Conservation (phyloP, 768 basidiomycete genomes). For the Trametes villosa region DNA sequence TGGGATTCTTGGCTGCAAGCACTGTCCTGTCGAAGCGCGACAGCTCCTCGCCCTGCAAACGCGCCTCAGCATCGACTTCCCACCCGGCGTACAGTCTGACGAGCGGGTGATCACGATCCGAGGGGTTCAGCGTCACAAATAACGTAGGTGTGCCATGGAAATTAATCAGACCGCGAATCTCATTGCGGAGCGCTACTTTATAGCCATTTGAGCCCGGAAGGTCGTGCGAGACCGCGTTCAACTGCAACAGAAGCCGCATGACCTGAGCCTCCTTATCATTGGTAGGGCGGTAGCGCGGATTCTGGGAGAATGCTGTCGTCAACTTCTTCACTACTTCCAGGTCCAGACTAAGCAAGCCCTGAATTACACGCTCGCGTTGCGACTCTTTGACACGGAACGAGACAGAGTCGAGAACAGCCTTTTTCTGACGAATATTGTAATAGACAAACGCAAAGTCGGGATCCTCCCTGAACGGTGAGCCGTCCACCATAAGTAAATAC, state of each 20-base stretch:
- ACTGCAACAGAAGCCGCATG: background rate
- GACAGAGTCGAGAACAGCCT: slow-evolving; percentile 1
- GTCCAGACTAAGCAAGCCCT: too few relatives aligned
- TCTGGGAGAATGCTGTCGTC: too few relatives aligned
- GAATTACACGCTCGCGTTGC: background rate
- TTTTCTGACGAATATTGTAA: slow-evolving; percentile 25
- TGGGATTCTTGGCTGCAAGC: too few relatives aligned
- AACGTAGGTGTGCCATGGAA: background rate
- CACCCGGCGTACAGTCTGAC: background rate
- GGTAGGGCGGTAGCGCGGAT: too few relatives aligned
- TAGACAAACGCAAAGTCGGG: slow-evolving; percentile 24
- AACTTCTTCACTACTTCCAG: too few relatives aligned
- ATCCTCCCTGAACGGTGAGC: slow-evolving; percentile 11
- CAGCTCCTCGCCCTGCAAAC: too few relatives aligned
- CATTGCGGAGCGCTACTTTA: background rate
- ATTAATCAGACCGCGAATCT: background rate
- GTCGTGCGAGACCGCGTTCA: background rate
- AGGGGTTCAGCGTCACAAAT: background rate
- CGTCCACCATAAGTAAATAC: background rate
- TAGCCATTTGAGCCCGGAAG: background rate
- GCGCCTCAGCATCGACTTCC: background rate
- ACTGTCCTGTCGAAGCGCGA: too few relatives aligned
- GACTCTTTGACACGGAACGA: background rate
- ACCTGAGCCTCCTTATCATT: background rate
- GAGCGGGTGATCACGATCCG: background rate